Evolutionary conservation across 306 rosid species (phyloP), one percentile per base, ranked within the genome.

Genomic region (Prunus kanzakura): DNA sequence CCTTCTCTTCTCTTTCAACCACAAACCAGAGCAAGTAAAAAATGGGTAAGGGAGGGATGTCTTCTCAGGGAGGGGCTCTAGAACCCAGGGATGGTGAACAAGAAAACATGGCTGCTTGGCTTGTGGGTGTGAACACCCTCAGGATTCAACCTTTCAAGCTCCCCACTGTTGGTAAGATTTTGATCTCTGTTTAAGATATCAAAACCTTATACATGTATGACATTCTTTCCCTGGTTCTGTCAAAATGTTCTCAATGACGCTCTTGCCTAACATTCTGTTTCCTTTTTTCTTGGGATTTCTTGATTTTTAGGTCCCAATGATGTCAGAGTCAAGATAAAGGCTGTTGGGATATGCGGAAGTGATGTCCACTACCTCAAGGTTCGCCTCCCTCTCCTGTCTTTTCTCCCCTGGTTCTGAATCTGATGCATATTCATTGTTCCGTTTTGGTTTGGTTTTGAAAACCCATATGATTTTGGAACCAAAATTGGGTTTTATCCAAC

Each of bases 331-430:
- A 81, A 84, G 84, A 80, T 91, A 85, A 93, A 93, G 67, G 98
- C 97, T 84, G 97, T 93, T 83, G 98, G 98, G 38, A 93, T 91
- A 45, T 93, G 98, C 67, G 98, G 96, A 50, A 93, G 98, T 71
- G 98, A 93, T 91, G 98, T 93, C 83, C 97, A 92, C 83, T 90
- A 86, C 81, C 86, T 92, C 82, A 92, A 84, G 92, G 96, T 90
- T 60, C 63, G 13, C 13, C 64, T 25, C 29, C 61, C 62, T 56
- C 23, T 25, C 29, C 20, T 56, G 14, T 22, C 29, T 35, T 25
- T 20, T 56, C 5, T 10, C 29, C 62, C 62, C 62, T 20, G 27
- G 11, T 56, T 56, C 23, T 56, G 73, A 73, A 51, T 8, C 2
- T 9, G 8, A 56, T 3, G 25, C 25, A 56, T 56, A 18, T 8